Evolutionary conservation across 305 asterid genomes (phyloP).

Genomic region (Galium porrigens): DNA sequence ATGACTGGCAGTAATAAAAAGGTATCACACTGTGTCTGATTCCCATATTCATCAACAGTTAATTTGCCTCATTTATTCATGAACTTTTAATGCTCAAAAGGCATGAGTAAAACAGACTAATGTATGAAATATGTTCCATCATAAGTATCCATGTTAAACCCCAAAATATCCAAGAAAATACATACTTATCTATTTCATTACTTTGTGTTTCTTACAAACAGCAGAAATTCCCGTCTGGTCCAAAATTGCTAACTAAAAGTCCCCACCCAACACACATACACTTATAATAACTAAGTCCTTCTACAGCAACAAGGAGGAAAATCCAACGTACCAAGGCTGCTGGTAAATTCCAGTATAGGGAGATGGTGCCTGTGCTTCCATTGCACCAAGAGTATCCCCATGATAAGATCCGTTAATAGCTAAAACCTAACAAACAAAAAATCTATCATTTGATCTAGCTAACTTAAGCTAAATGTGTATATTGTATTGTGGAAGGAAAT

Average conservation of each 20-base stretch:
- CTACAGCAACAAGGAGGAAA: neutral
- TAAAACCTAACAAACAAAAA: conserved; percentile 46
- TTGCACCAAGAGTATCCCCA: conserved; percentile 98
- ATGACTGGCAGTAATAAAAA: neutral
- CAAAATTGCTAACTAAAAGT: no score
- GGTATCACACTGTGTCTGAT: neutral
- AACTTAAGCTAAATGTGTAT: neutral
- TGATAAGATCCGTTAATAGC: conserved; percentile 93
- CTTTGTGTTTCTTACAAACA: neutral
- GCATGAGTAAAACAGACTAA: neutral
- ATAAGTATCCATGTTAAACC: neutral
- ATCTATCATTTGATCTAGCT: conserved; percentile 14
- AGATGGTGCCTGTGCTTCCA: conserved; percentile 99
- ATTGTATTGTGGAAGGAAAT: neutral
- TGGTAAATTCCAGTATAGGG: conserved; percentile 86
- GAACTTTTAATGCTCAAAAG: neutral
- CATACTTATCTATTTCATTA: neutral
- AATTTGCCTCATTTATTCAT: neutral
- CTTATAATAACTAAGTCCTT: neutral
- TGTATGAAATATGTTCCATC: neutral
- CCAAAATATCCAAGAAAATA: neutral
- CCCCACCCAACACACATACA: neutral
- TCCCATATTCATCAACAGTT: neutral
- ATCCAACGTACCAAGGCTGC: conserved; percentile 73
- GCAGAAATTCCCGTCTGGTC: neutral